Evolutionary conservation across 371 early-diverging fungal genomes (phyloP).

Genomic region (Mortierella sp.): DNA sequence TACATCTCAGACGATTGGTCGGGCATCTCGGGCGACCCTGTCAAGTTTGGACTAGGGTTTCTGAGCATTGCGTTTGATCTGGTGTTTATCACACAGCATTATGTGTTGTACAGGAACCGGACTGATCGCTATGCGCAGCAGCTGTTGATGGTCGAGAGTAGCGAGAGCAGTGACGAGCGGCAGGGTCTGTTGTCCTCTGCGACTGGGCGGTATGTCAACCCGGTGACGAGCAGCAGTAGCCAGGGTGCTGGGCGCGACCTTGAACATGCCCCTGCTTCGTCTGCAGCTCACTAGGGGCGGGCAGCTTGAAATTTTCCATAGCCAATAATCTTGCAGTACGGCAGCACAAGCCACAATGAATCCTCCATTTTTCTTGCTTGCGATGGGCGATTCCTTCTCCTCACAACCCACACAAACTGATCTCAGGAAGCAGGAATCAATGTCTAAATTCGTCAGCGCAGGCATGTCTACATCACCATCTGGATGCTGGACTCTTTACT

Average conservation of each 20-base stretch:
- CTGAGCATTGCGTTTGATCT: conserved; percentile 86
- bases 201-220: background rate
- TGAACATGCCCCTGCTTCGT: background rate
- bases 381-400: background rate
- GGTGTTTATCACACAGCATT: conserved; percentile 92
- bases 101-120: conserved; percentile 72
- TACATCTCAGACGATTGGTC: conserved; percentile 75
- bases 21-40: conserved; percentile 77
- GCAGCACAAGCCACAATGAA: conserved; percentile 2
- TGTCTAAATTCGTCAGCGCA: conserved; percentile 57
- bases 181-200: background rate
- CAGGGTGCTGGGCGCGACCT: background rate
- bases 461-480: conserved; percentile 21
- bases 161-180: background rate
- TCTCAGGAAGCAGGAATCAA: conserved; percentile 1
- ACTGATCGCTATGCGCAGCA: conserved; percentile 52
- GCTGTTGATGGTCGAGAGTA: conserved; percentile 23
- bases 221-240: background rate
- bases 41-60: conserved; percentile 84
- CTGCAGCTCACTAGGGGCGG: too few species aligned
- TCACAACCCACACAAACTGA: background rate
- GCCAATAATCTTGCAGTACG: too few species aligned
- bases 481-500: background rate
- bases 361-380: background rate
- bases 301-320: too few species aligned